A percentile compares a stretch with the other conserved stretches of the same genome.
These are phyloP conservation scores for Plasmodium berghei DNA, from an alignment of 169 alveolate genomes.

Conservation along the genomic window DNA sequence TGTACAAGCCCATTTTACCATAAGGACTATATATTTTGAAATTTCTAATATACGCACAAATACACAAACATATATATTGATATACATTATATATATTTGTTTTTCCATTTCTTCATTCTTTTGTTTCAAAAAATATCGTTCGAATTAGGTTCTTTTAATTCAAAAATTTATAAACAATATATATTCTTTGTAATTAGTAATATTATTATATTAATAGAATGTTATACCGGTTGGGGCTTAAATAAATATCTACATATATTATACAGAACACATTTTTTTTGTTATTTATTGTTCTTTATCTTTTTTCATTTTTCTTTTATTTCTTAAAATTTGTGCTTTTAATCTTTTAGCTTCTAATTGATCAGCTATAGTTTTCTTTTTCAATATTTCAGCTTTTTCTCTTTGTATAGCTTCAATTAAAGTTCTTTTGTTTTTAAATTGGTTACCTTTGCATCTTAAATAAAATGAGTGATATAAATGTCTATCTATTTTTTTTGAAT, in stretches of 20 bases:
- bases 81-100: background rate
- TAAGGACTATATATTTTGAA: too few relatives aligned
- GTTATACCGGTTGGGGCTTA: too few relatives aligned
- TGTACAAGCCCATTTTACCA: background rate
- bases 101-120: too few relatives aligned
- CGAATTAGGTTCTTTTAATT: background rate
- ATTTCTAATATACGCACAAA: background rate
- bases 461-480: slow-evolving; percentile 98
- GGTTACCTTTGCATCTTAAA: slow-evolving; percentile 98
- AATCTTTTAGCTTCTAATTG: slow-evolving; percentile 91
- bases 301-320: slow-evolving; percentile 82
- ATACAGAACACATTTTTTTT: background rate
- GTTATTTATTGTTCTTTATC: slow-evolving; percentile 49
- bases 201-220: too few relatives aligned
- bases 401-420: slow-evolving; percentile 97
- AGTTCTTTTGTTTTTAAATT: slow-evolving; percentile 97
- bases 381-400: slow-evolving; percentile 92
- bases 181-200: background rate
- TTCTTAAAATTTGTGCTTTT: slow-evolving; percentile 87
- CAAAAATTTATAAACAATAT: background rate
- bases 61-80: background rate
- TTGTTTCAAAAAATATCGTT: too few relatives aligned
- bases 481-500: slow-evolving; percentile 95
- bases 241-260: background rate
- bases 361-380: slow-evolving; percentile 91